Conservation (phyloP, 2,329 filamentous ascomycete genomes). For the Trichophyton schoenleinii region DNA sequence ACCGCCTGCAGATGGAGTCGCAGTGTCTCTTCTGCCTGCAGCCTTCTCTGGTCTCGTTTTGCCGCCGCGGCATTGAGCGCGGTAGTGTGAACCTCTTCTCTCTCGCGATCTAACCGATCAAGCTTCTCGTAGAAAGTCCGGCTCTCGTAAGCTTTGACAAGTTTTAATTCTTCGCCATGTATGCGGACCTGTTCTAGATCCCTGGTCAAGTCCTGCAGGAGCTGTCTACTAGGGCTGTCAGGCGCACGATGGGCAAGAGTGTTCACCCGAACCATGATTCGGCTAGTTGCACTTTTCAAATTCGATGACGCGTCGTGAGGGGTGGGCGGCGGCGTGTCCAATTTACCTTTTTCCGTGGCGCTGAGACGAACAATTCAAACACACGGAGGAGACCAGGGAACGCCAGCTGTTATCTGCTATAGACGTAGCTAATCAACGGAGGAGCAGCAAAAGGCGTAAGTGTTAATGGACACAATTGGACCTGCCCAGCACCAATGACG, state of each 20-base stretch:
- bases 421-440: too few relatives aligned
- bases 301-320: too few relatives aligned
- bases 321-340: too few relatives aligned
- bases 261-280: conserved; percentile 19
- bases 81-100: conserved; percentile 50
- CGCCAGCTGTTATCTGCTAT: too few relatives aligned
- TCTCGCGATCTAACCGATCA: conserved; percentile 50
- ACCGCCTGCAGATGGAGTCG: conserved; percentile 34
- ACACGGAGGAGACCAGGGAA: too few relatives aligned
- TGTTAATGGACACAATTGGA: too few relatives aligned
- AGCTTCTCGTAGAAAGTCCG: conserved; percentile 44
- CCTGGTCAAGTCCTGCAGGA: conserved; percentile 28
- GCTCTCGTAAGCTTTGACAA: conserved; percentile 32
- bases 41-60: conserved; percentile 53
- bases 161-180: conserved; percentile 32
- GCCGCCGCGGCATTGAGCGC: conserved; percentile 53
- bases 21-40: conserved; percentile 43
- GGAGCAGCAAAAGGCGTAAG: too few relatives aligned
- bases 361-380: too few relatives aligned
- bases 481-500: too few relatives aligned
- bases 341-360: too few relatives aligned
- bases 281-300: neutral
- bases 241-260: conserved; percentile 18
- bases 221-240: conserved; percentile 31
- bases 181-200: conserved; percentile 32